Evolutionary conservation across 345 rosid genomes (phyloP).

Genomic region (Brassica rapa): DNA sequence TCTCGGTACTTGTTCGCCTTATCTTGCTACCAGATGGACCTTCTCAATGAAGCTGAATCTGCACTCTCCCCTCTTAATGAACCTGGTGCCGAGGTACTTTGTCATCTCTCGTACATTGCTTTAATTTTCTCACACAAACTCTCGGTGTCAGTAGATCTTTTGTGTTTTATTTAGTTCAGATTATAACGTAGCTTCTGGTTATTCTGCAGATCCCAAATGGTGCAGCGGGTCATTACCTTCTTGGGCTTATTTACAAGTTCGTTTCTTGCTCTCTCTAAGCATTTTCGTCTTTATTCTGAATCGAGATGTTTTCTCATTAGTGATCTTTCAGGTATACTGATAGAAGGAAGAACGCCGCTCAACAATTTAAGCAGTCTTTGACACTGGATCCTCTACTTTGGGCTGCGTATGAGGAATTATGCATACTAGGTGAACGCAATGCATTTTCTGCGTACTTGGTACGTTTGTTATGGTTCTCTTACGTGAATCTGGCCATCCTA

Average conservation of each 20-base stretch:
- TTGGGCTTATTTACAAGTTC: conserved; percentile 94
- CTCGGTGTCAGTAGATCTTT: conserved; percentile 4
- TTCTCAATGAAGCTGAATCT: conserved; percentile 90
- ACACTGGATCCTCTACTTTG: conserved; percentile 88
- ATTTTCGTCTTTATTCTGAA: conserved; percentile 7
- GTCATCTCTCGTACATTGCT: conserved; percentile 23
- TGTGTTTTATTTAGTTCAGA: conserved; percentile 9
- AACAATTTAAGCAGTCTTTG: conserved; percentile 84
- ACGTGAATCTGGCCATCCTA: conserved; percentile 2
- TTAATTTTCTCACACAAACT: conserved; percentile 1
- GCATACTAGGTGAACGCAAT: conserved; percentile 69
- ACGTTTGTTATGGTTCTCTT: conserved; percentile 8
- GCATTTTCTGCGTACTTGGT: conserved; percentile 9
- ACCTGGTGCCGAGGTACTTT: conserved; percentile 75
- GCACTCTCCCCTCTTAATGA: conserved; percentile 84
- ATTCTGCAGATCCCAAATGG: conserved; percentile 84
- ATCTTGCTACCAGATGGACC: conserved; percentile 96
- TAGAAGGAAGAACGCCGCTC: conserved; percentile 74
- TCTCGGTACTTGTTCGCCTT: conserved; percentile 97
- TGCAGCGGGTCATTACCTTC: conserved; percentile 97
- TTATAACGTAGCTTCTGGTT: not conserved
- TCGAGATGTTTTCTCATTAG: conserved; percentile 19
- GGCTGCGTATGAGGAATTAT: conserved; percentile 94
- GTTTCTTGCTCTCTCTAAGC: conserved; percentile 25
- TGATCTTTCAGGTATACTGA: conserved; percentile 80